These are phyloP conservation scores for Pyropia haitanensis DNA, from an alignment of 23 red algal genomes.

Conservation along the genomic window DNA sequence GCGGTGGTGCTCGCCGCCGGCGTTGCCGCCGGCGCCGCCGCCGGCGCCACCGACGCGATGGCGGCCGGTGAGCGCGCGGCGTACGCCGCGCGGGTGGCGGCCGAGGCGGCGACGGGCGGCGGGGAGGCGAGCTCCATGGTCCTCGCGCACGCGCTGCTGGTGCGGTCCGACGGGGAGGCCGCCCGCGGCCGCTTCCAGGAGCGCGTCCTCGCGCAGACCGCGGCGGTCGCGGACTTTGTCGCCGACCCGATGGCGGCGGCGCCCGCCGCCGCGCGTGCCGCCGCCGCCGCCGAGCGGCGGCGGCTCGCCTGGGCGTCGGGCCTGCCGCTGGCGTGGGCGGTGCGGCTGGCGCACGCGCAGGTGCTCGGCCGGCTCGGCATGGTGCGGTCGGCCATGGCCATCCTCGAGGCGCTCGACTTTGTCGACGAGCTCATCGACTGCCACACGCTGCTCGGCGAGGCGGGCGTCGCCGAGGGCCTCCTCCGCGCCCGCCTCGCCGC, in stretches of 20 bases:
- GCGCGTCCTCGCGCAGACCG: conserved; percentile 75
- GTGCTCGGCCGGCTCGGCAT: conserved; percentile 82
- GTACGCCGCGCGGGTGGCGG: conserved; percentile 28
- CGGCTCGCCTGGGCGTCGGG: conserved; percentile 43
- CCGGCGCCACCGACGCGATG: conserved; percentile 25
- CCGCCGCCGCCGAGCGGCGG: conserved; percentile 32
- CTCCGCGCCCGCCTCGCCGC: conserved; percentile 55
- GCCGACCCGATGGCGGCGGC: conserved; percentile 9
- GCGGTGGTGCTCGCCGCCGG: conserved; percentile 27
- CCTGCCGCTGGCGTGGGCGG: conserved; percentile 67
- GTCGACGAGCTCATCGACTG: conserved; percentile 96
- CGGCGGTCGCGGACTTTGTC: conserved; percentile 61
- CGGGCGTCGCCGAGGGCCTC: conserved; percentile 49
- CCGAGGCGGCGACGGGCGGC: conserved; percentile 9
- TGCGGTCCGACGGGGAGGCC: conserved; percentile 42
- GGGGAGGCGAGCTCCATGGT: conserved; percentile 29
- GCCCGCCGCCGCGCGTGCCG: not conserved
- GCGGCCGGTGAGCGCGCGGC: conserved; percentile 32
- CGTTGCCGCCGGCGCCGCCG: conserved; percentile 14
- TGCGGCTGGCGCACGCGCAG: conserved; percentile 71
- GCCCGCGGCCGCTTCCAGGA: conserved; percentile 74
- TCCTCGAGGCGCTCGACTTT: conserved; percentile 69
- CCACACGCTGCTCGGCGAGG: conserved; percentile 80
- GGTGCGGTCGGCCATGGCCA: conserved; percentile 83
- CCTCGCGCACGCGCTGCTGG: conserved; percentile 44